A percentile compares a stretch with the other conserved stretches of the same genome.
Evolutionary conservation across 257 asterid species (phyloP).

Genomic region (Petrea volubilis): DNA sequence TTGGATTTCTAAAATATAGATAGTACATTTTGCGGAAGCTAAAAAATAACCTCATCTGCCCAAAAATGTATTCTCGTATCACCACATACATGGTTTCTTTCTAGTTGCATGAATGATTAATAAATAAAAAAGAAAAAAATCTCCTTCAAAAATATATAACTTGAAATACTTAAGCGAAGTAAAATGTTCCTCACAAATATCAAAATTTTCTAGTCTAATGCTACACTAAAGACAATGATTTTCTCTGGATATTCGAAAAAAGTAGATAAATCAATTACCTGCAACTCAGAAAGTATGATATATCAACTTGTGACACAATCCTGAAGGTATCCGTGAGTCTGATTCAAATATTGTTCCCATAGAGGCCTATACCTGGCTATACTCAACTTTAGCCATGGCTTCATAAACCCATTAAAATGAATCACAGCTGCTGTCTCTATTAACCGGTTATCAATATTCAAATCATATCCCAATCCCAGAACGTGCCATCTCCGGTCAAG

Average conservation of each 20-base stretch:
- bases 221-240: constrained; percentile 34
- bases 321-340: constrained; percentile 53
- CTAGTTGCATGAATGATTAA: not conserved
- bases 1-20: constrained; percentile 13
- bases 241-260: constrained; percentile 23
- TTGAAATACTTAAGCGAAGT: constrained; percentile 3
- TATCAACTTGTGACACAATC: constrained; percentile 66
- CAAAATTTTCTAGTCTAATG: constrained; percentile 56
- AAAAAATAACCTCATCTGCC: constrained; percentile 21
- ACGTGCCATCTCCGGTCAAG: constrained; percentile 93
- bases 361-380: constrained; percentile 73
- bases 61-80: constrained; percentile 24
- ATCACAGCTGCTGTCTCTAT: constrained; percentile 86
- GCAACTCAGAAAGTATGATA: constrained; percentile 28
- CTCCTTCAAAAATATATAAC: constrained; percentile 26
- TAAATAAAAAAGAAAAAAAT: not conserved
- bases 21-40: constrained; percentile 27
- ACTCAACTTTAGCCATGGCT: constrained; percentile 89
- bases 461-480: constrained; percentile 78
- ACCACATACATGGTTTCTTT: constrained; percentile 32
- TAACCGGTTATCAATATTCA: constrained; percentile 62
- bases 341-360: constrained; percentile 80
- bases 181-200: constrained; percentile 27
- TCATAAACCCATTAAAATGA: constrained; percentile 88
- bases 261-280: constrained; percentile 31